Evolutionary conservation across 2,329 filamentous ascomycete genomes (phyloP), one percentile per base, ranked within the genome.

Genomic region (Coniochaeta sp.): DNA sequence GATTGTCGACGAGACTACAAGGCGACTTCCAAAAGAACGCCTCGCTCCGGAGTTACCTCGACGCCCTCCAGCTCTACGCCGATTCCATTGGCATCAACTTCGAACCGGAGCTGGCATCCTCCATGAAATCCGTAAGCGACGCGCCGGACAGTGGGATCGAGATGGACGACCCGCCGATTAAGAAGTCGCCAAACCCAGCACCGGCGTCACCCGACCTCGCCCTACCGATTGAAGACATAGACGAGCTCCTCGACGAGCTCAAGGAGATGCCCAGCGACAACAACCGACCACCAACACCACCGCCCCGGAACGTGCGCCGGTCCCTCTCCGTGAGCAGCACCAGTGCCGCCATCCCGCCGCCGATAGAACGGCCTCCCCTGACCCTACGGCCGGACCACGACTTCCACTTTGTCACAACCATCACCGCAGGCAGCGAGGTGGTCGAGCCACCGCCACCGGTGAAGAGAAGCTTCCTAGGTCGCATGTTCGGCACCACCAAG

Each of bases 61-160:
- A 87, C 61, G 81, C 85, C 0, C 77, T 91, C 6, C 85, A 85
- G 6, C 80, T 84, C 57, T 87, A 89, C 69, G 68, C 68, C 32
- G 57, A 64, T 42, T 57, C 58, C 4, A 45, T 40, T 8, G 28
- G 45, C 45, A 22, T 52, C 8, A 48, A 52, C n/a, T 14, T 26
- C 20, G 46, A 50, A 14, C 42, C 45, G 13, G 42, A 54, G 14
- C 30, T 35, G 3, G n/a, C 8, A 50, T 48, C 46, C 49, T 48
- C 45, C 26, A 28, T 31, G 28, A 28, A 65, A 13, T 71, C 68
- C 14, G 50, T 66, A 10, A 67, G 63, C 18, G 66, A 70, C 28
- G 58, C 61, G 18, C 70, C 70, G 1, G 71, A 74, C 56, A 72
- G 67, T 51, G 71, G 70, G 22, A 68, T 74, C 35, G 70, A 69